Evolutionary conservation across 2,329 filamentous ascomycete genomes (phyloP), one percentile per base, ranked within the genome.

Genomic region (Alternaria atra): DNA sequence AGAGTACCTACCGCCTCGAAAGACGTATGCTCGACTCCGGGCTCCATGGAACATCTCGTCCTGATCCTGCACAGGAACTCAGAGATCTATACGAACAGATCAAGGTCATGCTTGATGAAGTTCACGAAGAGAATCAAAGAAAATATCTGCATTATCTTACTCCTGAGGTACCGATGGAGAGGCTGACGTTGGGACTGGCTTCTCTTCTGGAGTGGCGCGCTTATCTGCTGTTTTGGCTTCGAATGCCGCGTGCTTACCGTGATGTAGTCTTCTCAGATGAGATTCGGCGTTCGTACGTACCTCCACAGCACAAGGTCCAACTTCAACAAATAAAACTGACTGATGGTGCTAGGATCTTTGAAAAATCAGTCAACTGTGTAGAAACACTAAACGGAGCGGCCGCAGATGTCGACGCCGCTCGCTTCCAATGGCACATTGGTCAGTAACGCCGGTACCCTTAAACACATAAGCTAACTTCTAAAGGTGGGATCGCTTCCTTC

Each of bases 341-440:
- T 52, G 39, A 61, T 12, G 12, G 25, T 25, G 39, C 13, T 39
- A 79, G 77, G 2, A 79, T 79, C 17, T 79, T 79, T 32, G 73
- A 77, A 34, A 78, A 79, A 37, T 79, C 77, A 1, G 67, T 79
- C n/a, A 78, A 74, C 30, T 74, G 73, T 29, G 74, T 79, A 35
- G 77, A 79, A 50, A 74, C 76, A 0, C 59, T 79, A 13, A 79
- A 79, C 44, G 68, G 68, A 27, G 75, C 76, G 3, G 71, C 71
- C 5, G 65, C 73, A 15, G 77, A 79, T 60, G 70, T 74, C 4
- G 73, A 79, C 23, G 75, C 72, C 10, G 76, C 74, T 48, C 73
- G 73, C 3, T 80, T 78, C 47, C 76, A 75, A 23, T 80, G 77
- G 77, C 77, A 80, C 52, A 77, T 79, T 53, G 73, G 75, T 74